phyloP scores from a whole-genome alignment of 2,329 filamentous ascomycete species.

The Cercospora brassicicola region DNA sequence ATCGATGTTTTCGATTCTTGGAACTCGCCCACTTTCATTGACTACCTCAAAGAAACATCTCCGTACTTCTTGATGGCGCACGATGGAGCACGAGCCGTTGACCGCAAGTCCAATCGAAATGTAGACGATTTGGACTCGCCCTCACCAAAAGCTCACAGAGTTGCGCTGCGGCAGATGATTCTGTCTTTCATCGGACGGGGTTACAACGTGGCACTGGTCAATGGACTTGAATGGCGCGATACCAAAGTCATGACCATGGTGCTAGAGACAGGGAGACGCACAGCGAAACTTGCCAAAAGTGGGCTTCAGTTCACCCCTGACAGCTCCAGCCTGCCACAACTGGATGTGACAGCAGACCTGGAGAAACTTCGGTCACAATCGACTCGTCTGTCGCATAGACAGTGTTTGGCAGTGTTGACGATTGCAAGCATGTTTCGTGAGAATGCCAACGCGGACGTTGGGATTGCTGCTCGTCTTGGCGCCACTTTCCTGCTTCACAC shows the following conservation, averaged over 20 bases:
- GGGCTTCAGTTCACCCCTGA: constrained; percentile 3
- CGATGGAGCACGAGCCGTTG: constrained; percentile 53
- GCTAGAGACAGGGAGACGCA: constrained; percentile 37
- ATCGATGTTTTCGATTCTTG: constrained; percentile 53
- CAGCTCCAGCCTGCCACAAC: constrained; percentile 5
- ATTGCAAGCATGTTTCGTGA: constrained; percentile 27
- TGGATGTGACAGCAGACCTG: constrained; percentile 23
- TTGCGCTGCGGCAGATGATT: constrained; percentile 51
- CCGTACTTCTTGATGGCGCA: constrained; percentile 70
- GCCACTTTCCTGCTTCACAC: constrained; percentile 35
- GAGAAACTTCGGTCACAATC: constrained; percentile 19
- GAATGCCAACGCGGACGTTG: constrained; percentile 11
- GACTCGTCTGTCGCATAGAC: constrained; percentile 30
- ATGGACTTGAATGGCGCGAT: constrained; percentile 63
- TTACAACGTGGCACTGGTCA: constrained; percentile 64
- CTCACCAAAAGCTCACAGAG: constrained; percentile 22
- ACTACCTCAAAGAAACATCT: constrained; percentile 56
- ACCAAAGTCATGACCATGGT: constrained; percentile 61
- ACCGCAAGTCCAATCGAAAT: constrained; percentile 28
- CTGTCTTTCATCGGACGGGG: constrained; percentile 56
- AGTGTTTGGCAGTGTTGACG: constrained; percentile 31
- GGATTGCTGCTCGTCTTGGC: constrained; percentile 20
- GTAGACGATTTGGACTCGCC: constrained; percentile 17
- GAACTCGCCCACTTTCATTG: constrained; percentile 52
- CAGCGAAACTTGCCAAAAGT: constrained; percentile 1